These are phyloP conservation scores for Sugiyamaella chiloensis DNA, from an alignment of 805 yeast genomes.

Conservation along the genomic window DNA sequence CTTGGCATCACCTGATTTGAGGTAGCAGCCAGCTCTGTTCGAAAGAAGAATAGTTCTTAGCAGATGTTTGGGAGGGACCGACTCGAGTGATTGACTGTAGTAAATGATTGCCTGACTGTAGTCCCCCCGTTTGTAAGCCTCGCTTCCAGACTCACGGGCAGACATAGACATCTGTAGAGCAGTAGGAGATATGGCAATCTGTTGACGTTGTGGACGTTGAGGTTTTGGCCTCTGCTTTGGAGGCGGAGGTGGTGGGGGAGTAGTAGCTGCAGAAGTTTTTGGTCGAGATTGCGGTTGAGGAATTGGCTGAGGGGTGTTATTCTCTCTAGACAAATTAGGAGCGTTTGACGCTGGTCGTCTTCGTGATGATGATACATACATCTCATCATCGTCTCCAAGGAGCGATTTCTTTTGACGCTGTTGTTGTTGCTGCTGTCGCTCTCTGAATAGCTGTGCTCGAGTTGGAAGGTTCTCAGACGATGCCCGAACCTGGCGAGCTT, in stretches of 20 bases:
- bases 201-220: conserved; percentile 24
- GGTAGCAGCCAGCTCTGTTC: conserved; percentile 64
- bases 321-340: conserved; percentile 7
- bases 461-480: conserved; percentile 15
- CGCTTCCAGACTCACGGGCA: conserved; percentile 48
- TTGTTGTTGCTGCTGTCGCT: conserved; percentile 1
- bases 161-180: conserved; percentile 31
- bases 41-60: conserved; percentile 66
- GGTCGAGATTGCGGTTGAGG: conserved; percentile 2
- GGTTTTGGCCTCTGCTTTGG: conserved; percentile 16
- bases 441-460: conserved; percentile 26
- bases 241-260: conserved; percentile 19
- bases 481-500: not conserved
- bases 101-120: conserved; percentile 60
- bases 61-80: conserved; percentile 63
- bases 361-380: conserved; percentile 20
- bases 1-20: conserved; percentile 69
- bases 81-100: conserved; percentile 54
- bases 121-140: conserved; percentile 77
- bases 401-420: not conserved
- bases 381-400: conserved; percentile 19
- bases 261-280: conserved; percentile 3
- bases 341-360: conserved; percentile 14
- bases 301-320: not conserved
- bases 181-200: conserved; percentile 28